A percentile compares a stretch with the other conserved stretches of the same genome.
These are phyloP conservation scores for Solanum bulbocastanum DNA, from an alignment of 257 asterid genomes.

Conservation along the genomic window DNA sequence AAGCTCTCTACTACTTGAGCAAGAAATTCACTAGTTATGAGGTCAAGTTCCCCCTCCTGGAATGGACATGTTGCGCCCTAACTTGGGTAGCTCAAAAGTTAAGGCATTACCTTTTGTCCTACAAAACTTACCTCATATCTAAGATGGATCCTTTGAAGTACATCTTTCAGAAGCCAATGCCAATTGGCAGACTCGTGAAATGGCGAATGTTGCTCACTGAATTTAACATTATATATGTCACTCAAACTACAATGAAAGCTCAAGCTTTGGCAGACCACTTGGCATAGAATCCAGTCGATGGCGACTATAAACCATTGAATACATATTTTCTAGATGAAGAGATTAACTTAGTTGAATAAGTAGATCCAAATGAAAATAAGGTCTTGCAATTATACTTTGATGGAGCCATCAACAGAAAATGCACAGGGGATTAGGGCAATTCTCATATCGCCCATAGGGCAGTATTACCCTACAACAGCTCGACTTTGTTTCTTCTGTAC, in stretches of 20 bases:
- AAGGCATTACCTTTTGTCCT: background rate
- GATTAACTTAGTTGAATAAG: no score
- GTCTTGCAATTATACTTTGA: no score
- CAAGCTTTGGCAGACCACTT: no score
- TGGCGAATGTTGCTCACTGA: background rate
- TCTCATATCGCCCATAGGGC: background rate
- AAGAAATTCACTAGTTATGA: background rate
- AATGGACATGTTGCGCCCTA: background rate
- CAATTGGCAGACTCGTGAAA: no score
- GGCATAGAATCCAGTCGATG: no score
- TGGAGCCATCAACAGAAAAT: no score
- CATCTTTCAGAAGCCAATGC: no score
- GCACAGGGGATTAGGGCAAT: background rate
- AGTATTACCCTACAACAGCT: background rate
- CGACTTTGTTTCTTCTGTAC: fast-evolving
- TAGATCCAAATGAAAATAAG: no score
- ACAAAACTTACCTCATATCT: background rate
- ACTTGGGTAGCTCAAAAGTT: background rate
- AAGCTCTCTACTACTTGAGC: background rate
- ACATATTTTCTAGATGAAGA: no score
- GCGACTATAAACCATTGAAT: no score
- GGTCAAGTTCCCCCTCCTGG: background rate
- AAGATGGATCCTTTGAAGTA: background rate
- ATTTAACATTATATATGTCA: background rate
- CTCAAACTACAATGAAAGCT: background rate